phyloP scores from a whole-genome alignment of 192 early-diverging fungal species.

The Coemansia sp. region DNA sequence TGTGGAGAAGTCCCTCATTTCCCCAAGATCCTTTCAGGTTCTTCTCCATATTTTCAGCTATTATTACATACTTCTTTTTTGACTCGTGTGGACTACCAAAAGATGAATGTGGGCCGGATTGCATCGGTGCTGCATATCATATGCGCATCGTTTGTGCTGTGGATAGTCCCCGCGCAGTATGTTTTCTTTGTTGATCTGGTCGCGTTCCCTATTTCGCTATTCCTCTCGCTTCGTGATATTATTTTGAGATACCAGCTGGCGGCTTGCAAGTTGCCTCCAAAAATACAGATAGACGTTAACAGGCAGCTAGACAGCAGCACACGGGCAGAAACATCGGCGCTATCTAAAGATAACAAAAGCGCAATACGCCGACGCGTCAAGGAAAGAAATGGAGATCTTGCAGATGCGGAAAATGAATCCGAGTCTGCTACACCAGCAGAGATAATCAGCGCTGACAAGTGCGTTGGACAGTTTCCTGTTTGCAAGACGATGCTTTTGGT shows the following conservation, averaged over 20 bases:
- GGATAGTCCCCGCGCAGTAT: constrained; percentile 38
- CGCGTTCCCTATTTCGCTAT: constrained; percentile 44
- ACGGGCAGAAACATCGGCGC: neutral
- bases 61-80: neutral
- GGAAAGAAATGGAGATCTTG: neutral
- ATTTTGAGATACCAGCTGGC: constrained; percentile 8
- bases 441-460: neutral
- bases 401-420: neutral
- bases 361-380: neutral
- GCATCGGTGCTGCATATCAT: constrained; percentile 39
- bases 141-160: constrained; percentile 34
- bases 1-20: constrained; percentile 7
- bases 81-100: neutral
- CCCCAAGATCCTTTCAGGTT: neutral
- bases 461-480: constrained; percentile 4
- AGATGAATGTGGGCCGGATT: constrained; percentile 18
- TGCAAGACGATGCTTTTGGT: constrained; percentile 20
- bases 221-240: constrained; percentile 36
- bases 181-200: constrained; percentile 43
- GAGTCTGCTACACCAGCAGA: neutral
- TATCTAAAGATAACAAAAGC: neutral
- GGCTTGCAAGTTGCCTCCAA: neutral
- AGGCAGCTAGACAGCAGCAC: neutral
- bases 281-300: neutral
- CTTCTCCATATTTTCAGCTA: constrained; percentile 5